Conservation (phyloP, 2,329 filamentous ascomycete genomes). For the Xylariaceae sp. region DNA sequence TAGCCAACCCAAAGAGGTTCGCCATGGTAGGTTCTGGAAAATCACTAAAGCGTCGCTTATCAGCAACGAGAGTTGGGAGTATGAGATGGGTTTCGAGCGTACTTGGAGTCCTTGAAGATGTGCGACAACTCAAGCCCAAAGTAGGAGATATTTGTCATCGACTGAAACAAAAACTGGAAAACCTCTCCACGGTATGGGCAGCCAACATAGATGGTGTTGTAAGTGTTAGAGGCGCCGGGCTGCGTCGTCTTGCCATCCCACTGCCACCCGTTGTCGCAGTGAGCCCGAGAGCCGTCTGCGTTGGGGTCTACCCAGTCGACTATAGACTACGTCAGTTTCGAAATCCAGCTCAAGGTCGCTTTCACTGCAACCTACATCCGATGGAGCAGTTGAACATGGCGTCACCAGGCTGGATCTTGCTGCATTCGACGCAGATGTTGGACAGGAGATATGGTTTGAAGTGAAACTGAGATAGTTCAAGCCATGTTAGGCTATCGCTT, state of each 20-base stretch:
- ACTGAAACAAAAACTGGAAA: constrained; percentile 17
- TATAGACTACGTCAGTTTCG: background rate
- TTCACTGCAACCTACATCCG: constrained; percentile 11
- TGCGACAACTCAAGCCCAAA: constrained; percentile 14
- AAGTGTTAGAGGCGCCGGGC: constrained; percentile 3
- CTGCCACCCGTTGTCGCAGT: constrained; percentile 8
- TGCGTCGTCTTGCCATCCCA: constrained; percentile 8
- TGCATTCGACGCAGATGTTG: constrained; percentile 11
- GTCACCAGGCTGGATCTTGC: constrained; percentile 1
- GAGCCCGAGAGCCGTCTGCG: constrained; percentile 7
- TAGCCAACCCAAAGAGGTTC: constrained; percentile 12
- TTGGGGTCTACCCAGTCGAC: constrained; percentile 13
- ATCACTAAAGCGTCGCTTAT: constrained; percentile 4
- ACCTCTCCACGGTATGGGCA: constrained; percentile 5
- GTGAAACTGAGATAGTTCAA: constrained; percentile 12
- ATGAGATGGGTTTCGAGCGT: no score
- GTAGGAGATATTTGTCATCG: constrained; percentile 8
- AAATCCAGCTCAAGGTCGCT: background rate
- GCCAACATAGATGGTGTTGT: constrained; percentile 9
- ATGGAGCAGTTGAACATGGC: constrained; percentile 12
- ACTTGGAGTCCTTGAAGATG: constrained; percentile 13
- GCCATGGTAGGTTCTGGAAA: constrained; percentile 9
- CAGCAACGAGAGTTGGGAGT: no score
- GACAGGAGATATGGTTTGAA: constrained; percentile 12
- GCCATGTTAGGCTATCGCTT: background rate